phyloP scores from a whole-genome alignment of 495 filamentous ascomycete species.

The Glonium stellatum region DNA sequence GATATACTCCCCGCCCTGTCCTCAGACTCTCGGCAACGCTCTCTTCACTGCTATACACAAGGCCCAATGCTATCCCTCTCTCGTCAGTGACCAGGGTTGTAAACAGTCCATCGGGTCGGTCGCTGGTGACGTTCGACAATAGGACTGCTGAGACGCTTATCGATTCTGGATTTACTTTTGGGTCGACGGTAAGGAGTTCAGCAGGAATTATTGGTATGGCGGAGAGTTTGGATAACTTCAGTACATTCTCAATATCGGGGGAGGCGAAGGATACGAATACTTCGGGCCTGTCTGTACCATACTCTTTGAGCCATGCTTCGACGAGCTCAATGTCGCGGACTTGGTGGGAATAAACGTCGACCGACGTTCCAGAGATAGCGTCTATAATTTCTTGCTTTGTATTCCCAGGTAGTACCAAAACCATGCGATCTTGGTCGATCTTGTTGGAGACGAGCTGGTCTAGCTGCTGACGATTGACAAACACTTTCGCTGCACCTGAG shows the following conservation, averaged over 20 bases:
- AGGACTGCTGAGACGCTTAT: slow-evolving; percentile 64
- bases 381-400: slow-evolving; percentile 47
- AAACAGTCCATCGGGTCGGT: slow-evolving; percentile 75
- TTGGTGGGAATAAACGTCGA: slow-evolving; percentile 43
- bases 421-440: slow-evolving; percentile 51
- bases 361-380: slow-evolving; percentile 45
- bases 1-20: slow-evolving; percentile 88
- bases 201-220: slow-evolving; percentile 77
- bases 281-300: slow-evolving; percentile 39
- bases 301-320: slow-evolving; percentile 40
- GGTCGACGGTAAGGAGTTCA: slow-evolving; percentile 56
- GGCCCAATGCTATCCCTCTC: slow-evolving; percentile 70
- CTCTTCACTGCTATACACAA: slow-evolving; percentile 90
- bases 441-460: slow-evolving; percentile 55
- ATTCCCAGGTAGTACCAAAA: slow-evolving; percentile 37
- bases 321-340: slow-evolving; percentile 41
- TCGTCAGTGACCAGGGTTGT: slow-evolving; percentile 88
- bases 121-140: slow-evolving; percentile 62
- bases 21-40: slow-evolving; percentile 79
- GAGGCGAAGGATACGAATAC: slow-evolving; percentile 45
- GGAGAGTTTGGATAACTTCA: slow-evolving; percentile 46
- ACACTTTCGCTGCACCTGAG: slow-evolving; percentile 78
- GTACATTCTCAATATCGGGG: slow-evolving; percentile 40
- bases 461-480: slow-evolving; percentile 53
- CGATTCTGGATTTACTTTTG: slow-evolving; percentile 42